Evolutionary conservation across 2,329 filamentous ascomycete genomes (phyloP).

Genomic region (Apiospora phragmitis): DNA sequence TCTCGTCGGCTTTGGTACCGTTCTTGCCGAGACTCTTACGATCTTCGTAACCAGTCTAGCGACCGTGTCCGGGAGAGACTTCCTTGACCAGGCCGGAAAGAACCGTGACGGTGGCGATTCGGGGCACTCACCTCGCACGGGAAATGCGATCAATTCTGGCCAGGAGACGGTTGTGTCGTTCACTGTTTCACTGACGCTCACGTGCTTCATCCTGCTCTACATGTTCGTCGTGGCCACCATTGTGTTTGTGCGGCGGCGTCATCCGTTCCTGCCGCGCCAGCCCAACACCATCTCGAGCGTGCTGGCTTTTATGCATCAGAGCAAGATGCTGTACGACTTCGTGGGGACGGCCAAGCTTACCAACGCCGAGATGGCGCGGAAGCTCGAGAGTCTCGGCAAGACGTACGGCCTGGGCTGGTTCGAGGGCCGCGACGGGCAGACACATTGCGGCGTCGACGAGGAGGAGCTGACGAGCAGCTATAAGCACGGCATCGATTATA

Average conservation of each 20-base stretch:
- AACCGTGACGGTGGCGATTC: conserved; percentile 20
- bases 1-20: conserved; percentile 67
- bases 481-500: conserved; percentile 59
- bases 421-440: conserved; percentile 67
- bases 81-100: conserved; percentile 40
- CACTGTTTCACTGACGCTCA: conserved; percentile 63
- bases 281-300: conserved; percentile 77
- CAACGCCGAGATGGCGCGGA: conserved; percentile 60
- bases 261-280: conserved; percentile 74
- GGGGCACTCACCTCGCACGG: conserved; percentile 11
- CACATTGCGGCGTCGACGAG: conserved; percentile 76
- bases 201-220: conserved; percentile 65
- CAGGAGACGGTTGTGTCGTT: conserved; percentile 66
- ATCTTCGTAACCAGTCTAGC: conserved; percentile 68
- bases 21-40: conserved; percentile 73
- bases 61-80: conserved; percentile 63
- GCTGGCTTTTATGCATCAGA: conserved; percentile 77
- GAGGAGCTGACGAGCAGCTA: conserved; percentile 69
- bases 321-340: conserved; percentile 77
- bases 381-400: conserved; percentile 61
- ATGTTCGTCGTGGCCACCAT: conserved; percentile 59
- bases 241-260: conserved; percentile 63
- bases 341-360: conserved; percentile 67
- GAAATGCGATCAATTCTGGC: conserved; percentile 45
- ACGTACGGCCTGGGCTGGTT: conserved; percentile 80